Percentiles rank a stretch among this genome's conserved stretches.
These are phyloP conservation scores for Narthecium ossifragum DNA, from an alignment of 106 monocot genomes.

Conservation along the genomic window DNA sequence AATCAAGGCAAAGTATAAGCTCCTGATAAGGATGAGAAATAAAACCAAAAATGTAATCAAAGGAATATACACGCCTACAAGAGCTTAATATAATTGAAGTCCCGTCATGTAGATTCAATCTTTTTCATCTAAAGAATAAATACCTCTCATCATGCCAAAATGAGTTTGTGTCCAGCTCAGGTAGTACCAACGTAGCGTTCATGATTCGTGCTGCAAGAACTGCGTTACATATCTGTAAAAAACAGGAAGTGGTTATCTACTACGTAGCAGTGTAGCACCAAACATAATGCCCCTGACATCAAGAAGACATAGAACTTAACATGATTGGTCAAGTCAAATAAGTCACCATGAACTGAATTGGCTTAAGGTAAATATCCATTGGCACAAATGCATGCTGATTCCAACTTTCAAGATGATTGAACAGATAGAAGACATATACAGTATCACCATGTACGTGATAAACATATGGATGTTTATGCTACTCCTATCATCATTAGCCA, in stretches of 20 bases:
- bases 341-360: no score
- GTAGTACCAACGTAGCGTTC: slow-evolving; percentile 96
- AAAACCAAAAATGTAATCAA: no score
- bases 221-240: slow-evolving; percentile 94
- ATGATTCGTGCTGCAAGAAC: slow-evolving; percentile 97
- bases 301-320: no score
- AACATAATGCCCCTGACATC: no score
- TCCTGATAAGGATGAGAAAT: no score
- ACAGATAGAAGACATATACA: no score
- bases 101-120: background rate
- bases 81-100: no score
- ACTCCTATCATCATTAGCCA: background rate
- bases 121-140: background rate
- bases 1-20: no score
- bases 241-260: background rate
- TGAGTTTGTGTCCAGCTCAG: slow-evolving; percentile 90
- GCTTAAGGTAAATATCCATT: no score
- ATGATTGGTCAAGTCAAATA: no score
- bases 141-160: slow-evolving; percentile 99
- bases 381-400: background rate
- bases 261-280: no score
- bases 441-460: background rate
- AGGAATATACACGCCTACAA: no score
- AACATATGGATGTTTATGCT: background rate
- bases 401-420: background rate